phyloP scores from a whole-genome alignment of 148 eudicot genomes.

The Camellia granthamiana region DNA sequence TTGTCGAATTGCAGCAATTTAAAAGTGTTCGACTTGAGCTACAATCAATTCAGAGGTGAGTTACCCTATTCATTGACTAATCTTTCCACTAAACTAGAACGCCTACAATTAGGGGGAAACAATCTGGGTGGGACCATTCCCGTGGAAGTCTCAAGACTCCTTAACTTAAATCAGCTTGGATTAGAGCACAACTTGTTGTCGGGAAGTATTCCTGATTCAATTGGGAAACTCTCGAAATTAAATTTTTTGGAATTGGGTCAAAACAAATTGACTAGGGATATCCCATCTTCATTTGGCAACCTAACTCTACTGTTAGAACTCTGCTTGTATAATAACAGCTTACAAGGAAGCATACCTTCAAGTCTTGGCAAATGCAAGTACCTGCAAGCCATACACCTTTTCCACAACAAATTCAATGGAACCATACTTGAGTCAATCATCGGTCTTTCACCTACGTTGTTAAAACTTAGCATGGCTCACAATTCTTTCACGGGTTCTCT shows the following conservation, averaged over 20 bases:
- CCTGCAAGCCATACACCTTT: not conserved
- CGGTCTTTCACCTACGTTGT: too few relatives aligned
- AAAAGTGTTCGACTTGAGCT: not conserved
- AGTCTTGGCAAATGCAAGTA: conserved; percentile 15
- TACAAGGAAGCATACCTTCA: conserved; percentile 12
- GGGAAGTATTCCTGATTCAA: conserved; percentile 12
- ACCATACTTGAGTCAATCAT: too few relatives aligned
- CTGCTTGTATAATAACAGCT: not conserved
- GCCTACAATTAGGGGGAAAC: not conserved
- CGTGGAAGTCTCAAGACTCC: not conserved
- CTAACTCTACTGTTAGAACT: not conserved
- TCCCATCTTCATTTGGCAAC: conserved; percentile 24
- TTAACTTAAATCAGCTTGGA: not conserved
- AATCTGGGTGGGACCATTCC: conserved; percentile 12
- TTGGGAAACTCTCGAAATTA: conserved; percentile 16
- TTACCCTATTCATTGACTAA: conserved; percentile 23
- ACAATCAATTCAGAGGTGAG: conserved; percentile 13
- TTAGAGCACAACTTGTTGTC: not conserved
- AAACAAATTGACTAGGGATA: not conserved
- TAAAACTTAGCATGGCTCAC: not conserved
- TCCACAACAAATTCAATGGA: conserved; percentile 4
- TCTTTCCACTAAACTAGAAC: conserved; percentile 1
- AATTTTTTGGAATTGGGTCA: not conserved
- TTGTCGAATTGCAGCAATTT: conserved; percentile 18
- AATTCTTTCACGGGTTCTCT: conserved; percentile 11